Evolutionary conservation across 169 alveolate genomes (phyloP).

Genomic region (Eimeria falciformis): DNA sequence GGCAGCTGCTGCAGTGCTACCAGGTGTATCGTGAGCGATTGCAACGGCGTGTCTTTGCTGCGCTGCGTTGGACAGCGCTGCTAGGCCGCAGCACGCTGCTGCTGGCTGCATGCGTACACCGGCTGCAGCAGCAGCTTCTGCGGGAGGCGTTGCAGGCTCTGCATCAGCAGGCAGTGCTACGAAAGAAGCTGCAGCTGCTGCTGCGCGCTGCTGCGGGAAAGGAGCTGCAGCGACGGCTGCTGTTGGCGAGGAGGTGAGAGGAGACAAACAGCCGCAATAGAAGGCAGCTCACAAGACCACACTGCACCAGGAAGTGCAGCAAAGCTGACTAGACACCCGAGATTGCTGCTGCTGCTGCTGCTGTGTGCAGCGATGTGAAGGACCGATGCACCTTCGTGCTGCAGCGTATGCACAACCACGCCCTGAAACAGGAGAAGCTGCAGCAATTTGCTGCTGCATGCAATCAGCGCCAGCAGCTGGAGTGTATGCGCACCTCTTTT

Average conservation of each 20-base stretch:
- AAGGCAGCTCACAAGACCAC: neutral
- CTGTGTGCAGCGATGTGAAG: slow-evolving; percentile 15
- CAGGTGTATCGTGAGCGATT: neutral
- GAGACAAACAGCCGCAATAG: neutral
- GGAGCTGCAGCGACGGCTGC: slow-evolving; percentile 3
- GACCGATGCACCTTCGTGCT: slow-evolving; percentile 33
- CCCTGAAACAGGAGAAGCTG: slow-evolving; percentile 43
- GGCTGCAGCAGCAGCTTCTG: slow-evolving; percentile 23
- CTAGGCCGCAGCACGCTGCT: neutral
- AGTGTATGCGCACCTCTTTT: neutral
- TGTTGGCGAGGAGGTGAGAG: neutral
- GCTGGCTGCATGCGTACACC: slow-evolving; percentile 9
- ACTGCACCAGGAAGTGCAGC: neutral
- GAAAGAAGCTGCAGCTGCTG: slow-evolving; percentile 23
- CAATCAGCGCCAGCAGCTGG: neutral
- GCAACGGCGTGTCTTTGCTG: slow-evolving; percentile 20
- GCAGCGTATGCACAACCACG: slow-evolving; percentile 60
- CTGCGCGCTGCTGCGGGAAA: slow-evolving; percentile 24
- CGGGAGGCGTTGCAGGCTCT: slow-evolving; percentile 21
- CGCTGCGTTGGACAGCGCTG: neutral
- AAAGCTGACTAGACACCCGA: neutral
- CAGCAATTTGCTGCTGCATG: slow-evolving; percentile 50
- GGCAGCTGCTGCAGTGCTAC: neutral
- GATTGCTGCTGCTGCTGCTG: slow-evolving; percentile 45
- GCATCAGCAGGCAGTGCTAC: neutral